Evolutionary conservation across 352 stramenopile species (phyloP).

Genomic region (Thalassiosira hispida): DNA sequence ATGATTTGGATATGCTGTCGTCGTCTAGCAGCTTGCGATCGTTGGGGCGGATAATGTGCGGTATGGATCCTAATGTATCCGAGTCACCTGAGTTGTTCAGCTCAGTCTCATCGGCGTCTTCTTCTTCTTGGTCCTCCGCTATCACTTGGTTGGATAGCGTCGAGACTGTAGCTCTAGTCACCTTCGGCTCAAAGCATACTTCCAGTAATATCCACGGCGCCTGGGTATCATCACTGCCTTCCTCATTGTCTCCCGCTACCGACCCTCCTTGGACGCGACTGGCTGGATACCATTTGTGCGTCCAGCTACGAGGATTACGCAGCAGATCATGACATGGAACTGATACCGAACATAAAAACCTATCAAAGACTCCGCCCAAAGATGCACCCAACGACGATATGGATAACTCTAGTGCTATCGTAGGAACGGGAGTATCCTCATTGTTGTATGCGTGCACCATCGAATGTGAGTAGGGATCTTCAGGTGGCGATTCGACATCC

Average conservation of each 20-base stretch:
- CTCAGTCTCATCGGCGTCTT: conserved; percentile 27
- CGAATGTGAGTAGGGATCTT: conserved; percentile 48
- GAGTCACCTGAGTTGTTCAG: conserved; percentile 51
- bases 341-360: conserved; percentile 66
- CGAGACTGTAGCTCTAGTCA: conserved; percentile 17
- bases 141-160: conserved; percentile 26
- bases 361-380: conserved; percentile 71
- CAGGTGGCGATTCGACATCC: conserved; percentile 22
- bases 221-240: conserved; percentile 20
- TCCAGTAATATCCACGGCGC: conserved; percentile 57
- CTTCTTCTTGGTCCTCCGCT: not conserved
- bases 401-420: conserved; percentile 68
- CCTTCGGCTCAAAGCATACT: conserved; percentile 58
- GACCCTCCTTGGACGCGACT: conserved; percentile 22
- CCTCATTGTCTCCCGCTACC: conserved; percentile 1
- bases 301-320: conserved; percentile 59
- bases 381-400: conserved; percentile 53
- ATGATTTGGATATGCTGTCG: conserved; percentile 48
- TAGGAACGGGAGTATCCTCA: conserved; percentile 77
- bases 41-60: conserved; percentile 36
- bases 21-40: conserved; percentile 37
- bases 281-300: conserved; percentile 61
- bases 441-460: conserved; percentile 84
- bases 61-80: conserved; percentile 58
- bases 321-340: conserved; percentile 69